Base-by-base conservation (phyloP, 768 basidiomycete species). In the Tylopilus vinaceipallidus region DNA sequence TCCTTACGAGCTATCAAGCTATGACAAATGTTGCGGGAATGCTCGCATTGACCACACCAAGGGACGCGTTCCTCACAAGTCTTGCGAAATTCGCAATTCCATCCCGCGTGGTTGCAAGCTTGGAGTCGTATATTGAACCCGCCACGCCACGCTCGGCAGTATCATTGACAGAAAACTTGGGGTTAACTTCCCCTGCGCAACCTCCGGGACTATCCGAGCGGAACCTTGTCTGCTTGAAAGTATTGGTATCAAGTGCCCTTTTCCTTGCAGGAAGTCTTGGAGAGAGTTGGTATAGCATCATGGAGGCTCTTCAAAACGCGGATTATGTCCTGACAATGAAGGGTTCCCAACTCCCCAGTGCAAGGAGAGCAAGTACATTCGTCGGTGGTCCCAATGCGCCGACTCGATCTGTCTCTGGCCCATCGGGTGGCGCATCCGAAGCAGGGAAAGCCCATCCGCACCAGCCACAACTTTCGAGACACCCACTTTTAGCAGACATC, bases 41-140 rank as follows among this genome's bases (percentile, higher is more conserved):
- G 72, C 80, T 98, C n/a, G 83, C 82, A 2, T 76, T 98, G 1
- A 71, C 76, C 1, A 98, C 93, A 0, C 93, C 95, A 0, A 81
- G 95, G 17, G 94, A 98, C 53, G 95, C 95, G 0, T 94, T 99
- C 71, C 82, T 98, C 62, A 88, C 83, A 19, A 86, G 82, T 41
- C 78, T 99, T 14, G 81, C 91, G n/a, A 93, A 94, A 63, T 86
- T 91, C 50, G 88, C 94, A 0, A 89, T 98, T n/a, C 95, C 95
- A 0, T 80, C 90, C 0, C 78, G 86, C 3, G 89, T 98, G 11
- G 91, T 99, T 0, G 88, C 90, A 1, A 86, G 86, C 56, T 68
- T 97, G 49, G 90, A 95, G 49, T 70, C 82, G 45, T 66, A 76
- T 61, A 49, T 64, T 13, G 81, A 81, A 45, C 75, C 76, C 2